These are phyloP conservation scores for Claviceps sp. DNA, from an alignment of 2,329 filamentous ascomycete genomes.

Conservation along the genomic window DNA sequence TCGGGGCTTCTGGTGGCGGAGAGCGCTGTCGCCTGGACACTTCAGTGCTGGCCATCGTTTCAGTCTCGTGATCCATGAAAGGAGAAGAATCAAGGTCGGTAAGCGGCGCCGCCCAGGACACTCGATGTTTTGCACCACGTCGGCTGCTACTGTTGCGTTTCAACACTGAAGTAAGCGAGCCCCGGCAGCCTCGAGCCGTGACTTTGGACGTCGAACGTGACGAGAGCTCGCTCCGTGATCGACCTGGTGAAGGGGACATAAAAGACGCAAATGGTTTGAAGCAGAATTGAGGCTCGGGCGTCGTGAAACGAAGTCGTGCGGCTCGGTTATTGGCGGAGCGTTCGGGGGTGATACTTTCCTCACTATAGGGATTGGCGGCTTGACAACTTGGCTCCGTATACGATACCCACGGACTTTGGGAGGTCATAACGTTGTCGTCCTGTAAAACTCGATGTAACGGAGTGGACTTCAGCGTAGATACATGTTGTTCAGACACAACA, in stretches of 20 bases:
- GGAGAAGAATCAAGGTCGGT: neutral
- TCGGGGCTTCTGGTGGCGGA: constrained; percentile 27
- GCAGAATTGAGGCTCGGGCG: constrained; percentile 33
- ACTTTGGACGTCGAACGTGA: neutral
- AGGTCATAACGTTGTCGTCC: neutral
- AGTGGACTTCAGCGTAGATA: neutral
- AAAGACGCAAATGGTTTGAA: constrained; percentile 41
- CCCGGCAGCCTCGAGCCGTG: neutral
- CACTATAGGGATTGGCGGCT: neutral
- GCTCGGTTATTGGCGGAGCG: neutral
- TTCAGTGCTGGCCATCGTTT: neutral
- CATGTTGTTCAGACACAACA: neutral
- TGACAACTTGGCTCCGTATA: neutral
- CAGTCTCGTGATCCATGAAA: neutral
- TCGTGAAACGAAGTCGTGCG: constrained; percentile 16
- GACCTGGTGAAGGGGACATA: constrained; percentile 34
- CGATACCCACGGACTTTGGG: constrained; percentile 13
- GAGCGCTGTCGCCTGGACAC: constrained; percentile 19
- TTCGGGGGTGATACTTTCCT: neutral
- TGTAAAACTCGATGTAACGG: neutral
- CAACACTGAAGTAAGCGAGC: constrained; percentile 17
- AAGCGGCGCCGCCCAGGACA: constrained; percentile 5
- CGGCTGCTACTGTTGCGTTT: constrained; percentile 15
- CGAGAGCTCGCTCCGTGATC: constrained; percentile 4
- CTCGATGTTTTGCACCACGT: neutral